A percentile compares a stretch with the other conserved stretches of the same genome.
Evolutionary conservation across 1,284 basidiomycete genomes (phyloP).

Genomic region (Ustilago nuda): DNA sequence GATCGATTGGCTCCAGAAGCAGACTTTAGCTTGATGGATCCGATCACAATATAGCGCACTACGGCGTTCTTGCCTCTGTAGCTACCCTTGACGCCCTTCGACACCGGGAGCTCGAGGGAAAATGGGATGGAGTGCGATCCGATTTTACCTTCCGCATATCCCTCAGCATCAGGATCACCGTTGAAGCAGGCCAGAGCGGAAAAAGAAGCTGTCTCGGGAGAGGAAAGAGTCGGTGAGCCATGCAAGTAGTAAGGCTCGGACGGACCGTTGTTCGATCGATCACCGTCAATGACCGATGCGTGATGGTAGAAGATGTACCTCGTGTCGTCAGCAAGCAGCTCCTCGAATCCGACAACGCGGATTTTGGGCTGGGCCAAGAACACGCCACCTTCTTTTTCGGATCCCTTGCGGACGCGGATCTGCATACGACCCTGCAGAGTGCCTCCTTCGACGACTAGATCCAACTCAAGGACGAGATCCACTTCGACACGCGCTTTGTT

Average conservation of each 20-base stretch:
- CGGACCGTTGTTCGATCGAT: conserved; percentile 55
- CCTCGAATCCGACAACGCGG: conserved; percentile 87
- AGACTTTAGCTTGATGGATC: conserved; percentile 84
- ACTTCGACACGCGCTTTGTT: conserved; percentile 81
- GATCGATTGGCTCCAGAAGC: conserved; percentile 73
- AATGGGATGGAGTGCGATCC: conserved; percentile 84
- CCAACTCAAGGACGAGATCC: conserved; percentile 82
- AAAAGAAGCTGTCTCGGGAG: conserved; percentile 71
- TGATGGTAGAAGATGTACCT: conserved; percentile 89
- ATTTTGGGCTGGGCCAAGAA: conserved; percentile 83
- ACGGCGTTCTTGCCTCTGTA: conserved; percentile 75
- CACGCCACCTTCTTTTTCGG: conserved; percentile 72
- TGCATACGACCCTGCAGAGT: conserved; percentile 80
- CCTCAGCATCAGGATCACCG: conserved; percentile 76
- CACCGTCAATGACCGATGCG: conserved; percentile 74
- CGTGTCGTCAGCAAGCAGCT: conserved; percentile 75
- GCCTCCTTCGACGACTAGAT: conserved; percentile 84
- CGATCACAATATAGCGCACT: conserved; percentile 87
- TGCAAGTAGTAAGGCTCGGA: conserved; percentile 65
- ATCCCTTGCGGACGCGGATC: conserved; percentile 76
- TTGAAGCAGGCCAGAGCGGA: conserved; percentile 72
- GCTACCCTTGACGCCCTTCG: conserved; percentile 80
- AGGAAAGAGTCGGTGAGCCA: conserved; percentile 57
- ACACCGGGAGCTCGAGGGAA: conserved; percentile 79
- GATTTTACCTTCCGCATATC: conserved; percentile 73